These are phyloP conservation scores for Forsythia suspensa DNA, from an alignment of 257 asterid species.

Conservation along the genomic window DNA sequence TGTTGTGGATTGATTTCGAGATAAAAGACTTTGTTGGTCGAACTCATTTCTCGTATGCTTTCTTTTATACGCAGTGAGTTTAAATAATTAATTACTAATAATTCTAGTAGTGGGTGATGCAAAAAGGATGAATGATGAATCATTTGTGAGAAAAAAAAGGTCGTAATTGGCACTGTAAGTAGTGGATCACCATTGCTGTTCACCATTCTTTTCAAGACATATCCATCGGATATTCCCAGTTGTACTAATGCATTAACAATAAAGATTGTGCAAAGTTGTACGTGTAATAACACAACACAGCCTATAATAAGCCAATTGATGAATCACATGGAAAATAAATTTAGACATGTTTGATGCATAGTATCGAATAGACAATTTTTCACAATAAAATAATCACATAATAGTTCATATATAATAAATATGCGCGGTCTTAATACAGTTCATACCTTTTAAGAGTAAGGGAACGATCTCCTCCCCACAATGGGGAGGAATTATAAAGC, in stretches of 20 bases:
- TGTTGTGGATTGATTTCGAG: no score
- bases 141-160: not conserved
- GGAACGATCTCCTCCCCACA: no score
- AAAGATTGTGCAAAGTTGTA: not conserved
- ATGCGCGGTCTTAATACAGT: no score
- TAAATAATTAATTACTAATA: no score
- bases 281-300: not conserved
- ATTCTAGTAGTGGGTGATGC: not conserved
- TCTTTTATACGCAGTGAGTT: no score
- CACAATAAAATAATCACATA: no score
- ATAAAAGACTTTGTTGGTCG: not conserved
- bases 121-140: not conserved
- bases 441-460: no score
- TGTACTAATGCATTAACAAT: not conserved
- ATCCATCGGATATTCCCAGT: slow-evolving; percentile 14
- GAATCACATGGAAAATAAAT: not conserved
- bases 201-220: slow-evolving; percentile 9
- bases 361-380: no score
- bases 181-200: slow-evolving; percentile 14
- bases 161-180: not conserved
- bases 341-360: no score
- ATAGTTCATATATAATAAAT: no score
- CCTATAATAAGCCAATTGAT: not conserved
- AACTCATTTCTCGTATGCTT: not conserved
- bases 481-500: no score